Evolutionary conservation across 2,329 filamentous ascomycete genomes (phyloP).

Genomic region (Metarhizium guizhouense): DNA sequence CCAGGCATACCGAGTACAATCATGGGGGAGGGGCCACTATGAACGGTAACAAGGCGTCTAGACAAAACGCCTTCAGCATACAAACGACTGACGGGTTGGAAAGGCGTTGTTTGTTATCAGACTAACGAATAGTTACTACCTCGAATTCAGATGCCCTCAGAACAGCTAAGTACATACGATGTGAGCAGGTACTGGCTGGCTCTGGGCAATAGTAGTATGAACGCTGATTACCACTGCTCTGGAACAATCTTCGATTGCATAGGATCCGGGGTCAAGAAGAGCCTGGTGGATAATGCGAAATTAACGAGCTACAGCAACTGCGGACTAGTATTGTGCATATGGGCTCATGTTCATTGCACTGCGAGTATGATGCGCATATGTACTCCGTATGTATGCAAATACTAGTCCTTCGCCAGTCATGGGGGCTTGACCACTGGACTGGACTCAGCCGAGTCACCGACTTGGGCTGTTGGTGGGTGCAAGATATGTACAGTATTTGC

Average conservation of each 20-base stretch:
- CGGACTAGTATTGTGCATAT: neutral
- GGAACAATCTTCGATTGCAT: neutral
- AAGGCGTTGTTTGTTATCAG: too few relatives aligned
- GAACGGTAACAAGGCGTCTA: too few relatives aligned
- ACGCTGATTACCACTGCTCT: neutral
- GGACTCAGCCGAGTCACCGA: neutral
- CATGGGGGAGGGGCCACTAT: too few relatives aligned
- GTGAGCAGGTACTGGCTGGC: too few relatives aligned
- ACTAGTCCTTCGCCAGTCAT: neutral
- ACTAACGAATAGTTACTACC: too few relatives aligned
- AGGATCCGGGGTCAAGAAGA: too few relatives aligned
- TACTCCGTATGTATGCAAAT: constrained; percentile 6
- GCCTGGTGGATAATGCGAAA: neutral
- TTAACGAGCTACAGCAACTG: neutral
- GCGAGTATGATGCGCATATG: constrained; percentile 30
- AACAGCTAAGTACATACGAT: neutral
- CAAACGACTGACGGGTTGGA: too few relatives aligned
- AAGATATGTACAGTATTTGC: neutral
- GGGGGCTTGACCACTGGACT: neutral
- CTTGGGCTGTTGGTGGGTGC: neutral
- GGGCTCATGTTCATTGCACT: constrained; percentile 8
- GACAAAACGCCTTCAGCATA: too few relatives aligned
- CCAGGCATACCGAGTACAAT: neutral
- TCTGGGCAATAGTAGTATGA: neutral
- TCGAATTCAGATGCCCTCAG: too few relatives aligned